Evolutionary conservation across 1,284 basidiomycete species (phyloP).

Genomic region (Vanrija sp.): DNA sequence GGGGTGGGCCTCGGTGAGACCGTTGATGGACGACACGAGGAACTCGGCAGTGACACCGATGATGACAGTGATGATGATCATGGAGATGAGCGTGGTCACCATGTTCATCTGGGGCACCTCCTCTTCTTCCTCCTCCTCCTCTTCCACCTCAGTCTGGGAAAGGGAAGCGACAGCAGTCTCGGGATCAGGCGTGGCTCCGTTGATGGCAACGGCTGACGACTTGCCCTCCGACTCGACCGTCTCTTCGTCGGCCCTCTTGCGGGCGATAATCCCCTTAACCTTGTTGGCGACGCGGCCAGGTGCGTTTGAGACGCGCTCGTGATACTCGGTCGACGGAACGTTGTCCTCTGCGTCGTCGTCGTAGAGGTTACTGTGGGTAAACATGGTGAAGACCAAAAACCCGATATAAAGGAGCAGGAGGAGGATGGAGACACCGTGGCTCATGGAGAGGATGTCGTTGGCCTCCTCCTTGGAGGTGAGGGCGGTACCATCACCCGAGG

Average conservation of each 20-base stretch:
- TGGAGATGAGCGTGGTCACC: conserved; percentile 50
- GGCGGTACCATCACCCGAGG: conserved; percentile 11
- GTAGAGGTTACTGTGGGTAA: conserved; percentile 73
- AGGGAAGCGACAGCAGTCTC: too few relatives aligned
- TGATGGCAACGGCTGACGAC: background rate
- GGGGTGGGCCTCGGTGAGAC: conserved; percentile 47
- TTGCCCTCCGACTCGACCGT: background rate
- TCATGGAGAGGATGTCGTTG: conserved; percentile 62
- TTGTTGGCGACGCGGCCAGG: conserved; percentile 19
- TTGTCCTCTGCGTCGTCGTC: conserved; percentile 47
- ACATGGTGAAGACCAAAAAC: conserved; percentile 80
- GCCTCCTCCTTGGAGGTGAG: conserved; percentile 46
- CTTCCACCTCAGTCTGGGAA: background rate
- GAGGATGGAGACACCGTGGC: conserved; percentile 76
- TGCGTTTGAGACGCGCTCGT: conserved; percentile 30
- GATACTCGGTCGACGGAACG: conserved; percentile 39
- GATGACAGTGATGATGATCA: conserved; percentile 42
- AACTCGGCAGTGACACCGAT: conserved; percentile 72
- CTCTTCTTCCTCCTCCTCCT: conserved; percentile 43
- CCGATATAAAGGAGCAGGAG: conserved; percentile 65
- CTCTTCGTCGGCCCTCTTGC: conserved; percentile 15
- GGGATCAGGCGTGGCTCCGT: background rate
- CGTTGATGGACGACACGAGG: conserved; percentile 46
- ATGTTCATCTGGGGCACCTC: conserved; percentile 53
- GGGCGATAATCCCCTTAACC: conserved; percentile 23